Base-by-base conservation (phyloP, 225 moss, liverwort and hornwort genomes). In the Bryoerythrophyllum caledonicum region DNA sequence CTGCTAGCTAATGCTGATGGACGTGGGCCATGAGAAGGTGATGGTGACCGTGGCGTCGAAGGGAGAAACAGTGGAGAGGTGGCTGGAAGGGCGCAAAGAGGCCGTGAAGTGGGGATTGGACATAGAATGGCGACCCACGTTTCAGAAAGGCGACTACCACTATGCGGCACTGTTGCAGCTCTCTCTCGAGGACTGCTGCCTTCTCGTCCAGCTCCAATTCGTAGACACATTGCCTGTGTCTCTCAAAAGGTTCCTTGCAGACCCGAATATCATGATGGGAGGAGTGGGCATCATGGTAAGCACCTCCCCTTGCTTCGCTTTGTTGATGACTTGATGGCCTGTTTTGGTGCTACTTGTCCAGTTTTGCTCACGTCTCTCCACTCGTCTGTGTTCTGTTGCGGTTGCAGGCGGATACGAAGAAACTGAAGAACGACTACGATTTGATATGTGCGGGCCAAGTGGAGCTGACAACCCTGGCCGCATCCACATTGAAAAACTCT, bases 81-180 rank as follows among this genome's bases (percentile, higher is more conserved):
- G 96, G 96, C 83, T 96, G 7, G 76, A 87, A 21, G 71, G 34
- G 35, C 94, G 85, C n/a, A 73, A 88, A 51, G 81, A 79, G 21
- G 81, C 78, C 65, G 81, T 71, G 4, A 82, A 68, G 43, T 97
- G 87, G 71, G 97, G 97, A 48, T 79, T 94, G 65, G 97, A 97
- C 76, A 87, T 94, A 58, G 86, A 86, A 56, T 97, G 96, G 96
- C 87, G 88, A 14, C 96, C 96, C n/a, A 94, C 92, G 41, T 88
- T 89, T 25, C 86, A 79, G 6, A 92, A 82, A 76, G 96, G 96
- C 51, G 84, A 94, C 59, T 88, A 94, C 32, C 91, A 97, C 75
- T 55, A 78, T 58, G 92, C 90, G 28, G 91, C 94, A 2, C 81
- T 94, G 41, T 74, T 94, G 68, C 97, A 97, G 80, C 85, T 97